These are phyloP conservation scores for Aspergillus incahuasiensis DNA, from an alignment of 495 filamentous ascomycete genomes.

Conservation along the genomic window DNA sequence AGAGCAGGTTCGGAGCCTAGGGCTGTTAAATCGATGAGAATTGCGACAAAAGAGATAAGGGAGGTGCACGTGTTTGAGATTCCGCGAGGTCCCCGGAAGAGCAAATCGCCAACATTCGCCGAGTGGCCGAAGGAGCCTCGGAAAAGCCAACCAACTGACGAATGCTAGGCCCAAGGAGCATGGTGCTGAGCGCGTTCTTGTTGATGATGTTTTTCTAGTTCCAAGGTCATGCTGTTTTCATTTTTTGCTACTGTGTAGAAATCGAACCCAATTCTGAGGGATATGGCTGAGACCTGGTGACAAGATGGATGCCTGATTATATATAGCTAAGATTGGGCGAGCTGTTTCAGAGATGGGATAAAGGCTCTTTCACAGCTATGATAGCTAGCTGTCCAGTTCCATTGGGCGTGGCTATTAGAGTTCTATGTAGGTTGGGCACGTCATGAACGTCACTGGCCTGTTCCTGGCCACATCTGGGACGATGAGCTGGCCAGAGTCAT, in stretches of 20 bases:
- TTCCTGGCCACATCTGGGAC: not conserved
- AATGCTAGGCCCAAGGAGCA: slow-evolving; percentile 16
- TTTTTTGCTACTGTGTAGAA: slow-evolving; percentile 38
- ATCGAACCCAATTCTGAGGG: slow-evolving; percentile 19
- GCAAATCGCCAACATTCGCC: slow-evolving; percentile 63
- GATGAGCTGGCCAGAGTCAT: not conserved
- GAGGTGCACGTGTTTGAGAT: not conserved
- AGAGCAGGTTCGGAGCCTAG: slow-evolving; percentile 77
- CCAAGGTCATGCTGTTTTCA: slow-evolving; percentile 26
- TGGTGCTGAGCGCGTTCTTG: slow-evolving; percentile 12
- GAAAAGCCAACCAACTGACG: slow-evolving; percentile 11
- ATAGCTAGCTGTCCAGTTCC: not conserved
- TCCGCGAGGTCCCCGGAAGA: slow-evolving; percentile 47
- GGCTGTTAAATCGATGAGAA: slow-evolving; percentile 52
- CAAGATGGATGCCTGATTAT: not conserved
- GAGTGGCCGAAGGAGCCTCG: slow-evolving; percentile 6
- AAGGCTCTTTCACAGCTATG: not conserved
- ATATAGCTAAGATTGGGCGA: not conserved
- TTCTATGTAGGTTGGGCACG: not conserved
- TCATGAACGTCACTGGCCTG: slow-evolving; percentile 5
- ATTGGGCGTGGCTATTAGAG: not conserved
- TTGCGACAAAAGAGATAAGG: slow-evolving; percentile 37
- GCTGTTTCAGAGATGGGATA: not conserved
- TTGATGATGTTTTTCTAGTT: slow-evolving; percentile 24
- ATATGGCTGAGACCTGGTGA: too few species aligned